These are phyloP conservation scores for thale cress (Arabidopsis thaliana) DNA, from an alignment of 345 rosid species.

Conservation along the genomic window TAIR10.1 NC_003070.9:22140501-22141000, in stretches of 20 bases:
- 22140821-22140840: not conserved
- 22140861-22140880: slow-evolving; percentile 98
- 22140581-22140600: slow-evolving; percentile 17
- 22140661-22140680: not conserved
- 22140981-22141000: slow-evolving; percentile 4
- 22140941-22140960: not conserved
- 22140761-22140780: no score
- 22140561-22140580: not conserved
- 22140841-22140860: slow-evolving; percentile 38
- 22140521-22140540: slow-evolving; percentile 90
- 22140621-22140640: not conserved
- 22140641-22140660: not conserved
- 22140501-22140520: slow-evolving; percentile 95
- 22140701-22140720: slow-evolving; percentile 93
- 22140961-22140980: not conserved
- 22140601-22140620: not conserved
- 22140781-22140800: not conserved
- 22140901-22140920: slow-evolving; percentile 90
- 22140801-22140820: slow-evolving; percentile 6
- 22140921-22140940: slow-evolving; percentile 43
- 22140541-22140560: not conserved
- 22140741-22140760: slow-evolving; percentile 69
- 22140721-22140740: slow-evolving; percentile 99
- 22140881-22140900: slow-evolving; percentile 97
- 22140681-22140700: slow-evolving; percentile 21